Percentiles rank a stretch among this genome's conserved stretches.
Conservation (phyloP, 2,329 filamentous ascomycete species). For the Ceratocystis lukuohia region DNA sequence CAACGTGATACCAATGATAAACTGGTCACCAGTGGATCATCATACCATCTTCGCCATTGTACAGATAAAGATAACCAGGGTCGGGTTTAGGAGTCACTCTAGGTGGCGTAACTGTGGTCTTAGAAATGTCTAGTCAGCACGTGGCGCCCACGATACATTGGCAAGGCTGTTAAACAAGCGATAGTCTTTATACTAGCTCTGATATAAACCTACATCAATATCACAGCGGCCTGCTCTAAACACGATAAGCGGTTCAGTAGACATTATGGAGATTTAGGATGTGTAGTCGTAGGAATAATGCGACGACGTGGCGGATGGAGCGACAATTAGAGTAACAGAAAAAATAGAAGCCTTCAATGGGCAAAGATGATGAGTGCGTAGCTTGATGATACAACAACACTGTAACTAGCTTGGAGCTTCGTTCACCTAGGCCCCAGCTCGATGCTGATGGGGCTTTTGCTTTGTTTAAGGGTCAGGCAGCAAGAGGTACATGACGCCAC, state of each 20-base stretch:
- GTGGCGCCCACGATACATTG: slow-evolving; percentile 6
- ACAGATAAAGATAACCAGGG: slow-evolving; percentile 83
- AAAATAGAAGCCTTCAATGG: background rate
- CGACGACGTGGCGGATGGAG: background rate
- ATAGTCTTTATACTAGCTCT: background rate
- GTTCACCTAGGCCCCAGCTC: background rate
- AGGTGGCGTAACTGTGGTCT: slow-evolving; percentile 38
- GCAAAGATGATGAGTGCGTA: background rate
- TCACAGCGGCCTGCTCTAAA: slow-evolving; percentile 94
- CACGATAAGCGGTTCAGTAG: slow-evolving; percentile 72
- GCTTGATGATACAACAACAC: slow-evolving; percentile 7
- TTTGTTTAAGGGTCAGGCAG: slow-evolving; percentile 11
- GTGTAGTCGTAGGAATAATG: background rate
- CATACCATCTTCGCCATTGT: slow-evolving; percentile 65
- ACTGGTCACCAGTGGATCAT: slow-evolving; percentile 12
- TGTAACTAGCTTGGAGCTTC: slow-evolving; percentile 9
- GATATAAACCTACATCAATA: slow-evolving; percentile 49
- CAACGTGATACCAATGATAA: background rate
- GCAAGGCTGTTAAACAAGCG: slow-evolving; percentile 8
- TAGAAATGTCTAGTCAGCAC: slow-evolving; percentile 9
- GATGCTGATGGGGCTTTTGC: background rate
- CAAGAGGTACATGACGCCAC: slow-evolving; percentile 11
- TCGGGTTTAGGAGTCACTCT: slow-evolving; percentile 61
- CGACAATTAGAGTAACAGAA: background rate
- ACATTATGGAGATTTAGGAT: slow-evolving; percentile 45